These are phyloP conservation scores for Mortierella sp. DNA, from an alignment of 371 early-diverging fungal genomes.

Conservation along the genomic window DNA sequence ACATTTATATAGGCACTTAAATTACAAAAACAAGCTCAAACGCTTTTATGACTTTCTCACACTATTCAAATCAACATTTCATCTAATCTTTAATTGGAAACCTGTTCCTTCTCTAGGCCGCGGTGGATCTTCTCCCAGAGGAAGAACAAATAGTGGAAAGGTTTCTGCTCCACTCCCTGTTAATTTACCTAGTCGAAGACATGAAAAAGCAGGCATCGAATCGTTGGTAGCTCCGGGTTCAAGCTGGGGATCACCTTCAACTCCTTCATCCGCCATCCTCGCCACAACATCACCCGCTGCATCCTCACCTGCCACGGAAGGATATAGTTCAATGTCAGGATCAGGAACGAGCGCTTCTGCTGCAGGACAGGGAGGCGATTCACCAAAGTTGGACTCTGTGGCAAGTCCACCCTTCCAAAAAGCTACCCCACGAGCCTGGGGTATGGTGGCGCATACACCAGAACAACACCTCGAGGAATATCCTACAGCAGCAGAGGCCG, in stretches of 20 bases:
- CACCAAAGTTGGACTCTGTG: constrained; percentile 31
- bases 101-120: constrained; percentile 27
- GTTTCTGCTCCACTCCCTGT: constrained; percentile 49
- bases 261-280: constrained; percentile 19
- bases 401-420: constrained; percentile 34
- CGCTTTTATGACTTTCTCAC: neutral
- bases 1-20: neutral
- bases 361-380: constrained; percentile 21
- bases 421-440: constrained; percentile 43
- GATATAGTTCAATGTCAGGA: constrained; percentile 13
- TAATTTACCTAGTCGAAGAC: constrained; percentile 51
- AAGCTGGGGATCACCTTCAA: constrained; percentile 54
- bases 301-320: constrained; percentile 35
- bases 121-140: constrained; percentile 23
- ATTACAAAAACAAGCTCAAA: constrained; percentile 1
- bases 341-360: constrained; percentile 8
- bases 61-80: neutral
- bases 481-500: constrained; percentile 55
- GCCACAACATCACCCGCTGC: constrained; percentile 26
- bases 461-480: constrained; percentile 43
- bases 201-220: constrained; percentile 38
- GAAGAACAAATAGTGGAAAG: constrained; percentile 33
- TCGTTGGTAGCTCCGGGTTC: constrained; percentile 36
- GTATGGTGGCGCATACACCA: constrained; percentile 27
- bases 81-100: too few relatives aligned